Conservation (phyloP, 202 grass and related monocot genomes). For the Brachypodium distachyon region DNA sequence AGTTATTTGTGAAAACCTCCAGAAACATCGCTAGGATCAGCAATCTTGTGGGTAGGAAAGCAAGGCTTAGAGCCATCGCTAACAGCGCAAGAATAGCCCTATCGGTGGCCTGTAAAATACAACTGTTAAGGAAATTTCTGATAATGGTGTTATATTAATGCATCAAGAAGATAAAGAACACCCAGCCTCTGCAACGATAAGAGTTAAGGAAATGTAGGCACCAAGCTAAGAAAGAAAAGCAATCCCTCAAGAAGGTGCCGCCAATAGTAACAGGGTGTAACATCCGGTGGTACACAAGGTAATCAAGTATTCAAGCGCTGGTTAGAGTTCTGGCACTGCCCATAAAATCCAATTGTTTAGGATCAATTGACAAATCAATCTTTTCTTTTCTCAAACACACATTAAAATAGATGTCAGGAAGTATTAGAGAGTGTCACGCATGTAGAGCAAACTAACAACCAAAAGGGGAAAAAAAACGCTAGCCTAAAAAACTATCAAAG, state of each 20-base stretch:
- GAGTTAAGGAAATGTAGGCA: not conserved
- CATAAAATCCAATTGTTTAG: not conserved
- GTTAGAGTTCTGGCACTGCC: not conserved
- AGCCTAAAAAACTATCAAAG: too few relatives aligned
- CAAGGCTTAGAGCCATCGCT: constrained; percentile 49
- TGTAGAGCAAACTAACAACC: too few relatives aligned
- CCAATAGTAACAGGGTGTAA: too few relatives aligned
- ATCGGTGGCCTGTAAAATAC: constrained; percentile 56
- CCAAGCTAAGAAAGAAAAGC: not conserved
- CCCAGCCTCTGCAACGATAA: too few relatives aligned
- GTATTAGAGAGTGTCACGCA: too few relatives aligned
- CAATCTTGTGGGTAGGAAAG: constrained; percentile 53
- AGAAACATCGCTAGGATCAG: constrained; percentile 57
- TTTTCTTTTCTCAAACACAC: too few relatives aligned
- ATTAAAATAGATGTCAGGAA: too few relatives aligned
- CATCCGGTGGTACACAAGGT: too few relatives aligned
- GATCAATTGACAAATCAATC: not conserved
- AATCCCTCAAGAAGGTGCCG: not conserved
- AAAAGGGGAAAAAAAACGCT: too few relatives aligned
- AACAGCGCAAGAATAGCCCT: constrained; percentile 58
- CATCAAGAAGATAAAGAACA: too few relatives aligned
- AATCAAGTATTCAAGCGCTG: not conserved
- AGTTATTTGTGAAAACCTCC: constrained; percentile 72
- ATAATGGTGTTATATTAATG: too few relatives aligned
- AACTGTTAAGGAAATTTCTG: not conserved